Base-by-base conservation (phyloP, 441 rosid species). In the Pelargonium fulgidum region DNA sequence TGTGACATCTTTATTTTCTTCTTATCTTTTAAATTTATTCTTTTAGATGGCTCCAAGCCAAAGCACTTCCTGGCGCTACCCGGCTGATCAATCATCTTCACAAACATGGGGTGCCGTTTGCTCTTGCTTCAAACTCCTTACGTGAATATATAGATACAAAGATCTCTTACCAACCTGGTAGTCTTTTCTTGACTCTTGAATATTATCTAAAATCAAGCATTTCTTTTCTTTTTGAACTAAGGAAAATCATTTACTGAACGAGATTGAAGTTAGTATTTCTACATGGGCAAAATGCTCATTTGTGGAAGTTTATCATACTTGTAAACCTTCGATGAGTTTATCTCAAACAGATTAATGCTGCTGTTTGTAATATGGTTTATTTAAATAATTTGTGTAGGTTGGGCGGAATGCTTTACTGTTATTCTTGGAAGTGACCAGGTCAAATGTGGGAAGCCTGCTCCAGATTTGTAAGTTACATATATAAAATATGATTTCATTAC, bases 371-470 rank as follows among this genome's bases (percentile, higher is more conserved):
- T 22, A 44, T 22, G 3, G 13, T 68, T 45, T 2, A 41, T 44
- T 13, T 29, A 39, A 26, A 44, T 20, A 5, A 20, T 19, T 2
- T 61, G 59, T 66, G 70, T 65, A 82, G 85, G 83, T 58, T 82
- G 83, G 83, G 78, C 70, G 19, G 77, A 82, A 22, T 62, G 44
- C 67, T 82, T 82, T 67, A 75, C 80, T 0, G 72, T 71, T 47
- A 80, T 80, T 33, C 61, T 82, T 64, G 85, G 85, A 47, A 80
- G 85, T 66, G 83, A 82, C 66, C 77, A 82, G 45, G 85, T 82
- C 20, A 62, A 72, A 64, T 73, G 64, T 20, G 85, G 83, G 65
- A 82, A 82, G 77, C 85, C 85, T 9, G 62, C 85, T 17, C 85
- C 85, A 14, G 85, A 82, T 67, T n/a, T 82, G 83, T 82, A 74